Percentiles rank a stretch among this genome's conserved stretches.
These are phyloP conservation scores for Peronospora belbahrii DNA, from an alignment of 352 stramenopile genomes.

Conservation along the genomic window DNA sequence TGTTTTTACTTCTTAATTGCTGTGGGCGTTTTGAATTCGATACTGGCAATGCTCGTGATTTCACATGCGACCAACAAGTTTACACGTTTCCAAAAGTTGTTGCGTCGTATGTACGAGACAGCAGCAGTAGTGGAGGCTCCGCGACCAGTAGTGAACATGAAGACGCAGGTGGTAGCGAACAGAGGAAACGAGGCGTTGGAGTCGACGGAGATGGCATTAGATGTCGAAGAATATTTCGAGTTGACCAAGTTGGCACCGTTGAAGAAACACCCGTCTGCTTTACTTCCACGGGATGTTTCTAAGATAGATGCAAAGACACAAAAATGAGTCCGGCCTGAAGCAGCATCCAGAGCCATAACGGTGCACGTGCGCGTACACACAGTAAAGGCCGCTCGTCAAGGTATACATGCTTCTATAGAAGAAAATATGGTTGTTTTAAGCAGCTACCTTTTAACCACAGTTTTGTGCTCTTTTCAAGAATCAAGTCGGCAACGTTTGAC, in stretches of 20 bases:
- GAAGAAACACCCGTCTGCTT: slow-evolving; percentile 36
- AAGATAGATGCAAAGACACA: slow-evolving; percentile 29
- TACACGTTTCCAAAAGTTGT: slow-evolving; percentile 34
- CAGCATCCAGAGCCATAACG: background rate
- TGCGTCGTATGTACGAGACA: slow-evolving; percentile 44
- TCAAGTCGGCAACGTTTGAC: slow-evolving; percentile 26
- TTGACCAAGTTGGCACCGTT: slow-evolving; percentile 30
- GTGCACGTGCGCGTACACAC: background rate
- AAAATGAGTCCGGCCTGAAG: slow-evolving; percentile 8
- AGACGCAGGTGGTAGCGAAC: slow-evolving; percentile 19
- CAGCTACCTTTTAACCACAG: slow-evolving; percentile 6
- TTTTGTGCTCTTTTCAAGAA: slow-evolving; percentile 23
- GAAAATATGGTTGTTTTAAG: too few species aligned
- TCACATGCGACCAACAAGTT: slow-evolving; percentile 60
- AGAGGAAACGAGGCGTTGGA: slow-evolving; percentile 24
- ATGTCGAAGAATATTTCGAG: slow-evolving; percentile 27
- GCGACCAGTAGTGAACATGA: slow-evolving; percentile 30
- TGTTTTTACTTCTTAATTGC: slow-evolving; percentile 53
- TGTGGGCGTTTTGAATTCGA: slow-evolving; percentile 45
- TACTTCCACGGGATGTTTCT: slow-evolving; percentile 23
- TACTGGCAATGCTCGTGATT: slow-evolving; percentile 56
- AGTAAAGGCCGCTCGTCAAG: background rate
- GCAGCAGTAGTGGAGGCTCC: slow-evolving; percentile 44
- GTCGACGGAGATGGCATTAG: slow-evolving; percentile 30
- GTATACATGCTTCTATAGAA: slow-evolving; percentile 20